Percentiles rank a stretch among this genome's conserved stretches.
Evolutionary conservation across 352 stramenopile genomes (phyloP).

Genomic region (Albugo candida): DNA sequence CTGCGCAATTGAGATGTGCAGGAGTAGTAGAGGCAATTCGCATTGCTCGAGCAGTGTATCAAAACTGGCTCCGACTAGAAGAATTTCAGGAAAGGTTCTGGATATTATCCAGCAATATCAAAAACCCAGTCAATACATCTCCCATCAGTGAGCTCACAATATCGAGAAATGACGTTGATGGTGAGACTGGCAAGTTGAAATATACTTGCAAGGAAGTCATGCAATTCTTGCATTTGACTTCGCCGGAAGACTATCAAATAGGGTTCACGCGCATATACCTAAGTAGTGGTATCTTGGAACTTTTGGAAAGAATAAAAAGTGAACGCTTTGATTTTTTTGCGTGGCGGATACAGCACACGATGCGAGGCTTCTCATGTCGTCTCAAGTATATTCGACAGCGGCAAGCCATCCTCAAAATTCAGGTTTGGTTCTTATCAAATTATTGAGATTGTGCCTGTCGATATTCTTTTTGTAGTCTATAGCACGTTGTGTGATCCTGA

Average conservation of each 20-base stretch:
- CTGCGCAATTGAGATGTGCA: constrained; percentile 92
- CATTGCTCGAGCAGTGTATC: constrained; percentile 94
- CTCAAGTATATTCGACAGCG: constrained; percentile 42
- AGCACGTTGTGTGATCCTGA: constrained; percentile 54
- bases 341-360: constrained; percentile 42
- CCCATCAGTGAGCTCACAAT: not conserved
- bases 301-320: constrained; percentile 53
- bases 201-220: constrained; percentile 34
- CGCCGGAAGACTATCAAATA: constrained; percentile 58
- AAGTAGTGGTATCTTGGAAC: constrained; percentile 51
- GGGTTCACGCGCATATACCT: constrained; percentile 67
- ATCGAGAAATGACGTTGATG: no score
- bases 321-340: constrained; percentile 34
- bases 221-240: constrained; percentile 34
- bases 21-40: constrained; percentile 98
- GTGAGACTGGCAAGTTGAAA: constrained; percentile 1
- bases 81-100: constrained; percentile 66
- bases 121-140: not conserved
- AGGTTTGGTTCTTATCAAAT: constrained; percentile 16
- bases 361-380: constrained; percentile 41
- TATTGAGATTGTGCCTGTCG: constrained; percentile 2
- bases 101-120: constrained; percentile 30
- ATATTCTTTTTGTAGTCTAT: constrained; percentile 29
- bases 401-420: constrained; percentile 54
- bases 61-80: constrained; percentile 85